phyloP scores from a whole-genome alignment of 495 filamentous ascomycete species.

The Penicillium silybi region DNA sequence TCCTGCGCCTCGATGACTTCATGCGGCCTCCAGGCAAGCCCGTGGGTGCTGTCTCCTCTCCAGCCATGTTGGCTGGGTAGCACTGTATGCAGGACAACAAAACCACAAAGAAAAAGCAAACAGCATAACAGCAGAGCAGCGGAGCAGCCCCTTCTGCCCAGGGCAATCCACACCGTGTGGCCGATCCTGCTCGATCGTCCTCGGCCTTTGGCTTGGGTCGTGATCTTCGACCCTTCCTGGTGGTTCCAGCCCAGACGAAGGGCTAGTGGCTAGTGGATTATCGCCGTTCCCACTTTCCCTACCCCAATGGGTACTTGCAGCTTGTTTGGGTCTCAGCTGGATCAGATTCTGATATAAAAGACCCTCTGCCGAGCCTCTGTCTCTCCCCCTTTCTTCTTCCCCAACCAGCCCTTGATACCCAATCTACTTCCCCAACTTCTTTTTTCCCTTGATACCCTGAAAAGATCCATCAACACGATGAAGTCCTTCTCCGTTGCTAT shows the following conservation, averaged over 20 bases:
- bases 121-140: background rate
- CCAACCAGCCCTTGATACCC: background rate
- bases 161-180: slow-evolving; percentile 9
- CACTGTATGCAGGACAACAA: slow-evolving; percentile 4
- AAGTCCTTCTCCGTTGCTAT: slow-evolving; percentile 38
- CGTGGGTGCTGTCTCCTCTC: background rate
- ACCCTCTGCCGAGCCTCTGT: slow-evolving; percentile 1
- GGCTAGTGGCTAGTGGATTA: slow-evolving; percentile 1
- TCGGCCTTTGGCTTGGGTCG: background rate
- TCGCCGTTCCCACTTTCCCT: background rate
- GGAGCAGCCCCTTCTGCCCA: background rate
- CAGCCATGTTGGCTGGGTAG: slow-evolving; percentile 23
- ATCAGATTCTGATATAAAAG: slow-evolving; percentile 11
- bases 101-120: slow-evolving; percentile 3
- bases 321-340: slow-evolving; percentile 14
- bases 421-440: background rate
- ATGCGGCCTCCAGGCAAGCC: slow-evolving; percentile 2
- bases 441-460: background rate
- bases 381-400: background rate
- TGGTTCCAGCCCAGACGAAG: background rate
- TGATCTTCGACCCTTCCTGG: background rate
- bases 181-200: background rate
- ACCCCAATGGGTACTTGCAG: slow-evolving; percentile 4
- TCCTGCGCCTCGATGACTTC: slow-evolving; percentile 10
- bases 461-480: slow-evolving; percentile 28